phyloP scores from a whole-genome alignment of 2,329 filamentous ascomycete genomes.

The Talaromyces funiculosus region DNA sequence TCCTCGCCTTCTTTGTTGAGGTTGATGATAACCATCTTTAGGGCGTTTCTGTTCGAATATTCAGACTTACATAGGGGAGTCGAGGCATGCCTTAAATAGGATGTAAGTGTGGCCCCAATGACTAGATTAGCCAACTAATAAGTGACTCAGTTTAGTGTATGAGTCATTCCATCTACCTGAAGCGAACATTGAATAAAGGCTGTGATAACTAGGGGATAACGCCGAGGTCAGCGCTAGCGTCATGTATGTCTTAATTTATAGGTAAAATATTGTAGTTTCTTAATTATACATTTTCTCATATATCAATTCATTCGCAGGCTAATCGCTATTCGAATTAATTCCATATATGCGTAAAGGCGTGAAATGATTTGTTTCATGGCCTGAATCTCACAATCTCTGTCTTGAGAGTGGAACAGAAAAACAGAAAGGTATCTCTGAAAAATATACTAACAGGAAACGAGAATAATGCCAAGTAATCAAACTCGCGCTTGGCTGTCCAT shows the following conservation, averaged over 20 bases:
- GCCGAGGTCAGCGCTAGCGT: background rate
- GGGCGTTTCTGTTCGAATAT: too few relatives aligned
- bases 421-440: background rate
- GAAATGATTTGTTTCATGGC: background rate
- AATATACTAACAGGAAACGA: background rate
- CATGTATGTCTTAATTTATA: background rate
- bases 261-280: too few relatives aligned
- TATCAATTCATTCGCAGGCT: too few relatives aligned
- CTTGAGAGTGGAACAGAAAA: background rate
- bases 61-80: too few relatives aligned
- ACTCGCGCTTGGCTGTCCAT: background rate
- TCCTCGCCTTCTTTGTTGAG: conserved; percentile 8
- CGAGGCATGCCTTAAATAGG: background rate
- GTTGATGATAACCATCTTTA: conserved; percentile 19
- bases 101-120: background rate
- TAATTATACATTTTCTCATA: too few relatives aligned
- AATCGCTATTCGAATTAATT: background rate
- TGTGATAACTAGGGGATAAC: too few relatives aligned
- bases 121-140: too few relatives aligned
- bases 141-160: background rate
- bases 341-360: background rate
- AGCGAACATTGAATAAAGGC: background rate
- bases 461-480: background rate
- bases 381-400: background rate
- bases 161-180: background rate